phyloP scores from a whole-genome alignment of 768 basidiomycete species.

The Hygrophoropsis aurantiaca region DNA sequence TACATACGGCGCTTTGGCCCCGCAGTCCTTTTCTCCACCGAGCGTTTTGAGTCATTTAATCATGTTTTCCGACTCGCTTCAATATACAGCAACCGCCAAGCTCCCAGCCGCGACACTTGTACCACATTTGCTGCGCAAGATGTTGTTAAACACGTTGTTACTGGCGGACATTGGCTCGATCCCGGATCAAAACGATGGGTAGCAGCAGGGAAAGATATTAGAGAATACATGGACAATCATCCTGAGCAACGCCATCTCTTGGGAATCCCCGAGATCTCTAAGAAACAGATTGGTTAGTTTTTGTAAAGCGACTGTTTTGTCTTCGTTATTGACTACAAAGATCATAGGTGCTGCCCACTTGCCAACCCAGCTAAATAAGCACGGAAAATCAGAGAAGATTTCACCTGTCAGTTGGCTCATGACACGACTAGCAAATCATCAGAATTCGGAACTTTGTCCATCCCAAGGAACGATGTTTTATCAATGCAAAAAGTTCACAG shows the following conservation, averaged over 20 bases:
- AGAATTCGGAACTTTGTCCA: background rate
- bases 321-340: too few species aligned
- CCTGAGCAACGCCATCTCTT: too few species aligned
- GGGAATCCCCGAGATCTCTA: background rate
- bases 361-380: background rate
- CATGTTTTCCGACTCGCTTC: conserved; percentile 17
- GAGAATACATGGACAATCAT: too few species aligned
- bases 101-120: background rate
- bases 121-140: background rate
- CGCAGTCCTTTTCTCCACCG: conserved; percentile 25
- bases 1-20: conserved; percentile 29
- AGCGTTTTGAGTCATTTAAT: conserved; percentile 31
- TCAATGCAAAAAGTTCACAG: background rate
- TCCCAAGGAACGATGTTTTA: background rate
- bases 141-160: background rate
- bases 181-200: background rate
- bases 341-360: conserved; percentile 2
- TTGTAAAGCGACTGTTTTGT: too few species aligned
- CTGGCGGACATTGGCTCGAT: background rate
- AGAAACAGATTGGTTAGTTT: conserved; percentile 5
- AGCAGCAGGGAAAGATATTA: background rate
- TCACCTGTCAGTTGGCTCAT: conserved; percentile 2
- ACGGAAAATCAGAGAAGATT: background rate
- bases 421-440: background rate
- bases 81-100: conserved; percentile 16